Percentiles rank a stretch among this genome's conserved stretches.
These are phyloP conservation scores for Curvularia eragrostidis DNA, from an alignment of 2,329 filamentous ascomycete species.

Conservation along the genomic window DNA sequence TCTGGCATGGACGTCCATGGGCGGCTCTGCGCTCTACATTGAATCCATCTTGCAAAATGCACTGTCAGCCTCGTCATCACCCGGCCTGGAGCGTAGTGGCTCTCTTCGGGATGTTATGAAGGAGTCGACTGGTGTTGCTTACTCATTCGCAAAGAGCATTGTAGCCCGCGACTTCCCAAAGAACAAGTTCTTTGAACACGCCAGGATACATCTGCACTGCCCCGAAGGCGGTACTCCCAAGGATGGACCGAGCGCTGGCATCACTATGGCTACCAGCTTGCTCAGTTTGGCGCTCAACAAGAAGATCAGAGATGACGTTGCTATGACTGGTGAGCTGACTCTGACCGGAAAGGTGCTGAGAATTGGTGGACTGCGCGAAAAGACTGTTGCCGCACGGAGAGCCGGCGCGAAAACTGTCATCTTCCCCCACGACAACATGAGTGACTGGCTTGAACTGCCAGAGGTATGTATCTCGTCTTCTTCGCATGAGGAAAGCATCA, in stretches of 20 bases:
- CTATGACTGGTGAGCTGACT: conserved; percentile 98
- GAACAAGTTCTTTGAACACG: conserved; percentile 96
- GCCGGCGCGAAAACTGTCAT: conserved; percentile 93
- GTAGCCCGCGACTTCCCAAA: conserved; percentile 85
- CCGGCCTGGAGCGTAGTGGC: conserved; percentile 87
- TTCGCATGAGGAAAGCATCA: too few species aligned
- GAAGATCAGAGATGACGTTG: conserved; percentile 81
- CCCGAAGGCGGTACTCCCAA: conserved; percentile 96
- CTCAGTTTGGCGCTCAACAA: conserved; percentile 83
- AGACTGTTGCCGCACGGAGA: conserved; percentile 92
- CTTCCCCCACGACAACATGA: conserved; percentile 94
- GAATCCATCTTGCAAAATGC: conserved; percentile 93
- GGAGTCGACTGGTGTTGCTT: conserved; percentile 92
- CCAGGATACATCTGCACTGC: conserved; percentile 92
- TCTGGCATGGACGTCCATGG: conserved; percentile 96
- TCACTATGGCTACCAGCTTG: conserved; percentile 97
- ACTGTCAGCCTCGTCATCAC: conserved; percentile 74
- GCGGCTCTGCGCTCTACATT: conserved; percentile 94
- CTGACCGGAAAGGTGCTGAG: conserved; percentile 95
- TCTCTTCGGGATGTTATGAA: conserved; percentile 98
- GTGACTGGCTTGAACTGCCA: conserved; percentile 95
- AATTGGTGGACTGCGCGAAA: conserved; percentile 93
- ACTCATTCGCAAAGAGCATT: conserved; percentile 91
- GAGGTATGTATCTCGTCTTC: conserved; percentile 69
- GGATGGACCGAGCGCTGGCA: conserved; percentile 80